Percentiles rank a stretch among this genome's conserved stretches.
These are phyloP conservation scores for Gigaspora rosea DNA, from an alignment of 192 early-diverging fungal genomes.

Conservation along the genomic window DNA sequence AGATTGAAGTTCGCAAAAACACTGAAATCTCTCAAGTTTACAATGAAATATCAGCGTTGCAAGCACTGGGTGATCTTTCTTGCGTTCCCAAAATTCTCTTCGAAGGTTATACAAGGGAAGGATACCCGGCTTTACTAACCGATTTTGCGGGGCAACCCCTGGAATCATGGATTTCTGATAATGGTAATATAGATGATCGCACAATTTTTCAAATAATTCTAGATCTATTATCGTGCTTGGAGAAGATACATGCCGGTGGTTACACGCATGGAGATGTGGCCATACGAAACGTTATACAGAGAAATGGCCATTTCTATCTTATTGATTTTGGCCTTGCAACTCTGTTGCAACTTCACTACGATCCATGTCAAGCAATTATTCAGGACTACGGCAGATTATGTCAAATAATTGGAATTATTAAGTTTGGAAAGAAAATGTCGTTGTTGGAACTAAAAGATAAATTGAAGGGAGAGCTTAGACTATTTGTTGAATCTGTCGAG, in stretches of 20 bases:
- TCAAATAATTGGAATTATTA: slow-evolving; percentile 16
- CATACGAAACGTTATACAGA: neutral
- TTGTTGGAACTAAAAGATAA: too few relatives aligned
- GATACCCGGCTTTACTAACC: too few relatives aligned
- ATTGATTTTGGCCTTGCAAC: neutral
- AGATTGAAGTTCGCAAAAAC: too few relatives aligned
- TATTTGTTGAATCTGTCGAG: too few relatives aligned
- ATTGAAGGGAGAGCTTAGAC: too few relatives aligned
- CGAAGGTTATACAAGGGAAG: neutral
- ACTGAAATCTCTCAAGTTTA: too few relatives aligned
- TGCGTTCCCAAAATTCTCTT: slow-evolving; percentile 3
- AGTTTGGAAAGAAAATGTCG: too few relatives aligned
- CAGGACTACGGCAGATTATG: too few relatives aligned
- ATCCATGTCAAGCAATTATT: slow-evolving; percentile 7
- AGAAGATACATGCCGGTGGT: too few relatives aligned
- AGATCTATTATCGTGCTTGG: neutral
- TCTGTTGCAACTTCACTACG: too few relatives aligned
- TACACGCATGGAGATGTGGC: slow-evolving; percentile 3
- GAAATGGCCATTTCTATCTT: neutral
- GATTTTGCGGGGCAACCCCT: slow-evolving; percentile 11
- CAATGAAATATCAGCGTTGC: neutral
- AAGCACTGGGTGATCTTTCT: neutral
- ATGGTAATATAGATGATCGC: too few relatives aligned
- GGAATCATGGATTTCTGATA: slow-evolving; percentile 28
- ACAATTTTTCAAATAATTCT: slow-evolving; percentile 8